phyloP scores from a whole-genome alignment of 176 grass and related monocot genomes.

The Secale cereale region DNA sequence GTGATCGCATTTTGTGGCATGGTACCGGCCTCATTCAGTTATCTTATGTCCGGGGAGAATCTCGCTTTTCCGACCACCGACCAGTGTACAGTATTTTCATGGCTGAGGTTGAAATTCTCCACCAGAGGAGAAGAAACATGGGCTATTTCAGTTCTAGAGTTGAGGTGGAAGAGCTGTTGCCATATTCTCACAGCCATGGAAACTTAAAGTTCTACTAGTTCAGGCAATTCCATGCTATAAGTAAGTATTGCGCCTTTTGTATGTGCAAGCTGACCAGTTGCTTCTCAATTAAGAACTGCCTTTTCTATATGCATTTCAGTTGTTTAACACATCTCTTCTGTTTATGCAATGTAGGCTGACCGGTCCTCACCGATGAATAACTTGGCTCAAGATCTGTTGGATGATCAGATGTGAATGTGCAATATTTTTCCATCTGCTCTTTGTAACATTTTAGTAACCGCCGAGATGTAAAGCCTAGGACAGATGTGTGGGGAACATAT shows the following conservation, averaged over 20 bases:
- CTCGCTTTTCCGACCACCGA: conserved; percentile 88
- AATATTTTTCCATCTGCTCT: conserved; percentile 29
- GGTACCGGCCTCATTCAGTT: conserved; percentile 73
- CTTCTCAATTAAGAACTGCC: background rate
- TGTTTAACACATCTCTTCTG: conserved; percentile 15
- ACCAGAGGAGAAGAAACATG: conserved; percentile 59
- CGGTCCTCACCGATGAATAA: background rate
- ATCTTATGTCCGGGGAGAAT: conserved; percentile 83
- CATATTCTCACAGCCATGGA: conserved; percentile 43
- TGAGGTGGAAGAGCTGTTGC: conserved; percentile 91
- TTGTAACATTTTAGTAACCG: background rate
- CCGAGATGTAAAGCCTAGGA: background rate
- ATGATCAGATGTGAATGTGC: conserved; percentile 34
- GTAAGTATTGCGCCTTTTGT: conserved; percentile 6
- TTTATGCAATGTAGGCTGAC: background rate
- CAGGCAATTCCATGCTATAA: background rate
- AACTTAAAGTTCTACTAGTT: conserved; percentile 53
- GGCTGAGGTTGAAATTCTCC: conserved; percentile 82
- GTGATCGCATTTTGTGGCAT: conserved; percentile 89
- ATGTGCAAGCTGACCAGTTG: background rate
- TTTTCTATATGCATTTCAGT: conserved; percentile 5
- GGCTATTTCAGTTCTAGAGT: conserved; percentile 76
- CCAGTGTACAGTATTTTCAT: conserved; percentile 84
- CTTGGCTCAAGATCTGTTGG: background rate
- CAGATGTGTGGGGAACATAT: background rate